Conservation (phyloP, 2,329 filamentous ascomycete genomes). For the Capronia epimyces region DNA sequence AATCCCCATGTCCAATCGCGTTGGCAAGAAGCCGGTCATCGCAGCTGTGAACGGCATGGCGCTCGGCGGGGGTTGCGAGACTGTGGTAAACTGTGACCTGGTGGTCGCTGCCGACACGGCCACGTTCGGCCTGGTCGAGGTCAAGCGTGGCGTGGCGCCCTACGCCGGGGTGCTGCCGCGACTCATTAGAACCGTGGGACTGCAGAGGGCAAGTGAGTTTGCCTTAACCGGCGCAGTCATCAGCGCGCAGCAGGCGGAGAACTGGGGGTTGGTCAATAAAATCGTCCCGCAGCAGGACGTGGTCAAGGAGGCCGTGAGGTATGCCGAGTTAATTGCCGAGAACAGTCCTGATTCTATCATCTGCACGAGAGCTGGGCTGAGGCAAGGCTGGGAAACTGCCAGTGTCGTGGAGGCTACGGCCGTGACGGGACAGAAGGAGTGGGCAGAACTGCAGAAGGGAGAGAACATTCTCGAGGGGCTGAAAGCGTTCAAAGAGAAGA, state of each 20-base stretch:
- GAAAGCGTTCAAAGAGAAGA: conserved; percentile 68
- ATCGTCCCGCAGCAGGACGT: conserved; percentile 33
- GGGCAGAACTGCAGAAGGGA: conserved; percentile 10
- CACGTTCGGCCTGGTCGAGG: conserved; percentile 64
- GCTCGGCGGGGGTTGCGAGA: conserved; percentile 70
- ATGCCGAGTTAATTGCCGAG: conserved; percentile 56
- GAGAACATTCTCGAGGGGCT: conserved; percentile 73
- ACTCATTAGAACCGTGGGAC: conserved; percentile 59
- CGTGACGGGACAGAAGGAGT: conserved; percentile 56
- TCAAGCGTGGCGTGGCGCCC: conserved; percentile 63
- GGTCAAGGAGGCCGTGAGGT: conserved; percentile 46
- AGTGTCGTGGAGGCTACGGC: conserved; percentile 59
- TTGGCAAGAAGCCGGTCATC: conserved; percentile 67
- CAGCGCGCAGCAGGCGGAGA: conserved; percentile 52
- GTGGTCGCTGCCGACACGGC: conserved; percentile 56
- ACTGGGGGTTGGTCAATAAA: conserved; percentile 62
- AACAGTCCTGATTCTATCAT: conserved; percentile 71
- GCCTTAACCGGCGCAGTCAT: conserved; percentile 60
- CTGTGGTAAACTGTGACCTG: conserved; percentile 66
- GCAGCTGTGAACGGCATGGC: conserved; percentile 70
- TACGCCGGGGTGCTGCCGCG: conserved; percentile 65
- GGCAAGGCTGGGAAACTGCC: conserved; percentile 64
- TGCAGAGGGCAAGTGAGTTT: conserved; percentile 65
- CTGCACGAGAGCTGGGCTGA: conserved; percentile 63
- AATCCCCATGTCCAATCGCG: conserved; percentile 45